Conservation (phyloP, 305 asterid species). For the Fraxinus sp. region DNA sequence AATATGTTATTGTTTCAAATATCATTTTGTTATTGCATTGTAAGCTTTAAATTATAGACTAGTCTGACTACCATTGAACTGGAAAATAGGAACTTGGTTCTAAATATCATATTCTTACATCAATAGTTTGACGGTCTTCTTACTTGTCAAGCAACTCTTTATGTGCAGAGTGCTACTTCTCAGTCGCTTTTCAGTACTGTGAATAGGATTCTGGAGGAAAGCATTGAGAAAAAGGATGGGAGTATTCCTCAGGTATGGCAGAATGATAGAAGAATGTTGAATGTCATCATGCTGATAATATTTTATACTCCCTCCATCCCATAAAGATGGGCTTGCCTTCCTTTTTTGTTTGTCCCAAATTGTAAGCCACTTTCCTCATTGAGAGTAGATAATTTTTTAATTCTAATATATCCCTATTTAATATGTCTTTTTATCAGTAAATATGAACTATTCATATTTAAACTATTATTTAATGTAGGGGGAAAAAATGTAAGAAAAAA, state of each 20-base stretch:
- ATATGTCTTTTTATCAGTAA: too few relatives aligned
- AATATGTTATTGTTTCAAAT: constrained; percentile 4
- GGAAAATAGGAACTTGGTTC: background rate
- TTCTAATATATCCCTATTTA: too few relatives aligned
- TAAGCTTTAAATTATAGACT: background rate
- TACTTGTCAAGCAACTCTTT: constrained; percentile 30
- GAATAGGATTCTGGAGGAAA: constrained; percentile 60
- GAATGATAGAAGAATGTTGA: constrained; percentile 23
- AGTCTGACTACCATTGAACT: background rate
- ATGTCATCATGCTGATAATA: constrained; percentile 3
- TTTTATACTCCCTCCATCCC: background rate
- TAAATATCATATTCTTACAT: constrained; percentile 8
- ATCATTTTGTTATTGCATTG: background rate
- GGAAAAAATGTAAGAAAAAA: too few relatives aligned
- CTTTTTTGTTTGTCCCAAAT: too few relatives aligned
- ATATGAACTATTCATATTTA: too few relatives aligned
- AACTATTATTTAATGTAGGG: too few relatives aligned
- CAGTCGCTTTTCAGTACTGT: constrained; percentile 67
- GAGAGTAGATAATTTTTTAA: too few relatives aligned
- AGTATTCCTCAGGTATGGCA: constrained; percentile 75
- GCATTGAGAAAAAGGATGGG: constrained; percentile 67
- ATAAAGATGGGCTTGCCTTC: too few relatives aligned
- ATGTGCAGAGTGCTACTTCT: constrained; percentile 63
- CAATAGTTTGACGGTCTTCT: constrained; percentile 22
- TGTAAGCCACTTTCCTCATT: too few relatives aligned